Conservation (phyloP, 331 rosid genomes). For the Malus hybrid region DNA sequence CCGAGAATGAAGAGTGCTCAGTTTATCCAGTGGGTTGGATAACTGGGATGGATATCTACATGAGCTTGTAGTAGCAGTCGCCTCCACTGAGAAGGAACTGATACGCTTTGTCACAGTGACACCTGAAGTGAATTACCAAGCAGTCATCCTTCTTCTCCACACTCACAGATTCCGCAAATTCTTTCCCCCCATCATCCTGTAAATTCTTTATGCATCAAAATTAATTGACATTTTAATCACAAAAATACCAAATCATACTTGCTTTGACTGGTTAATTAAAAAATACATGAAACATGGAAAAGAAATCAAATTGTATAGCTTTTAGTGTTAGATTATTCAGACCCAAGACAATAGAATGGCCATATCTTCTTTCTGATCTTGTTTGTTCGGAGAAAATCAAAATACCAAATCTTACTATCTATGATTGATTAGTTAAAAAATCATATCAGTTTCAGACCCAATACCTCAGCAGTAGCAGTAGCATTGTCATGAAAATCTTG, state of each 20-base stretch:
- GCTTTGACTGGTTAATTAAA: neutral
- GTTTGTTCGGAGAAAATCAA: neutral
- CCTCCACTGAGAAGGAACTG: conserved; percentile 55
- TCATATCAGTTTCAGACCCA: neutral
- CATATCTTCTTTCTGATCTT: neutral
- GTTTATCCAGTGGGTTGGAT: neutral
- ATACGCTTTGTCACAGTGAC: conserved; percentile 61
- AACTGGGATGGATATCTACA: conserved; percentile 12
- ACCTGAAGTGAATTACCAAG: conserved; percentile 42
- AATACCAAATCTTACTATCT: neutral
- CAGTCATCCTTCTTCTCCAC: conserved; percentile 61
- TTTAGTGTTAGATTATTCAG: neutral
- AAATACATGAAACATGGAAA: neutral
- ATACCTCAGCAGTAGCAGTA: neutral
- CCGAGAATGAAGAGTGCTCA: neutral
- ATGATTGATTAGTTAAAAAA: neutral
- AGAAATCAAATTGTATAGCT: neutral
- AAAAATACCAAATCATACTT: neutral
- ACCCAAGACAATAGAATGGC: neutral
- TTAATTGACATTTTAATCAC: neutral
- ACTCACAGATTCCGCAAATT: conserved; percentile 46
- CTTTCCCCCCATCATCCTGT: conserved; percentile 25
- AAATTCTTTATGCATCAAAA: neutral
- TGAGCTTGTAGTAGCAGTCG: conserved; percentile 65
- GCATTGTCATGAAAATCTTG: neutral